A percentile compares a stretch with the other conserved stretches of the same genome.
These are phyloP conservation scores for Corymbia maculata DNA, from an alignment of 345 rosid genomes.

Conservation along the genomic window DNA sequence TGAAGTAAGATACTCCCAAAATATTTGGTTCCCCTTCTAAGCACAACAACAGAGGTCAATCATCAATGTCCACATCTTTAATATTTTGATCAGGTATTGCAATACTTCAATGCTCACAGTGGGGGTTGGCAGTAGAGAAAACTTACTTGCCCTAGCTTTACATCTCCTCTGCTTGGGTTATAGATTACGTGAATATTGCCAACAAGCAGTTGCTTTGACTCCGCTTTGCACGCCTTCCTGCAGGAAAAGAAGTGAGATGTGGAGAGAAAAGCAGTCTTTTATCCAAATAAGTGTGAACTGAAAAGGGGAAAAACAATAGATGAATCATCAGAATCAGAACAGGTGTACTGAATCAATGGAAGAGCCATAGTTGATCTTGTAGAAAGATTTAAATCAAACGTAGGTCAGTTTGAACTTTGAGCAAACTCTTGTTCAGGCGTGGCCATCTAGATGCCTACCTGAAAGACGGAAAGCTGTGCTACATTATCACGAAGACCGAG, in stretches of 20 bases:
- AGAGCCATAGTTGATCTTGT: neutral
- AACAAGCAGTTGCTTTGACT: constrained; percentile 47
- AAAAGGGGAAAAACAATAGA: neutral
- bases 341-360: neutral
- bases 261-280: constrained; percentile 3
- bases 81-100: neutral
- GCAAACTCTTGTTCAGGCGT: neutral
- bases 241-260: constrained; percentile 24
- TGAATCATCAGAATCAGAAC: neutral
- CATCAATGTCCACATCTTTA: neutral
- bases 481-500: constrained; percentile 70
- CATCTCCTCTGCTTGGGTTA: constrained; percentile 61
- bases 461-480: constrained; percentile 69
- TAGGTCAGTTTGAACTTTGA: neutral
- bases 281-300: neutral
- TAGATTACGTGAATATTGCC: constrained; percentile 74
- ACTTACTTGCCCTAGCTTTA: constrained; percentile 79
- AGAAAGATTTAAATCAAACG: neutral
- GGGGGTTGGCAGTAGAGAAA: neutral
- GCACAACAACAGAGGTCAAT: neutral
- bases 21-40: neutral
- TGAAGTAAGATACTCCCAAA: neutral
- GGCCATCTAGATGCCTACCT: constrained; percentile 24
- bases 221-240: constrained; percentile 40
- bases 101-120: neutral